Evolutionary conservation across 169 alveolate genomes (phyloP), one percentile per base, ranked within the genome.

Genomic region (Plasmodium gaboni): DNA sequence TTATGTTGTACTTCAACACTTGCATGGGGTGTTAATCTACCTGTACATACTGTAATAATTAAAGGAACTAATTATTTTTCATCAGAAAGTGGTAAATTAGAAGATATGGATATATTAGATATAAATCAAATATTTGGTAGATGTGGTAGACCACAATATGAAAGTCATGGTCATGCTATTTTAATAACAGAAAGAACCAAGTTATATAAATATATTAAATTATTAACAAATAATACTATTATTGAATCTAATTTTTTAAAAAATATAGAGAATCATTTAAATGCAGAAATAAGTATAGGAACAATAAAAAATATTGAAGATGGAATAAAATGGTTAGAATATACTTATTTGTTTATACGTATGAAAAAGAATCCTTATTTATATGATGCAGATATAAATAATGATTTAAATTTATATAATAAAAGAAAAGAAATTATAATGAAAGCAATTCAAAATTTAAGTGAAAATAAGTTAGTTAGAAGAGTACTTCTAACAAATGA

Each of bases 21-120:
- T 86, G 99, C 99, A n/a, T 99, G 99, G 99, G 99, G 99, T 48
- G 99, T 99, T 9, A 99, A 99, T 94, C 91, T 99, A 74, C 99
- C 99, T 3, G 99, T 99, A 0, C 99, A 98, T 92, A 97, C 99
- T 50, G 99, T 98, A 26, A 97, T 99, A 5, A 98, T 99, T 60
- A 98, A 98, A 95, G 99, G 99, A n/a, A 99, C 99, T 4, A 97
- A 98, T 94, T 96, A 97, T 46, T 99, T 98, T 94, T 95, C 96
- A 69, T 99, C 99, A 6, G 99, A 98, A 88, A 94, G 96, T 91
- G 99, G 99, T 26, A 96, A 95, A 73, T 97, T 99, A 98, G 95
- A 96, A 26, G 99, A 99, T 94, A 90, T 99, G 59, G 95, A 98
- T 53, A 98, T 99, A 32, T 94, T 98, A 95, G 99, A 99, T 91